Evolutionary conservation across 108 stramenopile species (phyloP).

Genomic region (Nitzschia sp.): DNA sequence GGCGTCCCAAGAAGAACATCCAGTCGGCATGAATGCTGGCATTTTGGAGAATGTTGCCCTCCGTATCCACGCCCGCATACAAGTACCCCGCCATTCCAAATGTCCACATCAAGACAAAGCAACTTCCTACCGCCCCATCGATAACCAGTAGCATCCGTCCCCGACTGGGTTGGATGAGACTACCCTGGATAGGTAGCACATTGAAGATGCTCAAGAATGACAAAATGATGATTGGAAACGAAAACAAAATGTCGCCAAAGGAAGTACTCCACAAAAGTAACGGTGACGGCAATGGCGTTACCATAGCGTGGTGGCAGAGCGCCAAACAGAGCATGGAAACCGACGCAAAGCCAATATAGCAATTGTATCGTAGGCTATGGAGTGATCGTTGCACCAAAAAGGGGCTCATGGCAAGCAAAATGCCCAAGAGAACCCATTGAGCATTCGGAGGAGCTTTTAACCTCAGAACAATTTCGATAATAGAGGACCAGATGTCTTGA

Average conservation of each 20-base stretch:
- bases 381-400: conserved; percentile 63
- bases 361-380: conserved; percentile 77
- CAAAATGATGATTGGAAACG: conserved; percentile 80
- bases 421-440: conserved; percentile 39
- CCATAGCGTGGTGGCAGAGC: conserved; percentile 27
- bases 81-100: conserved; percentile 71
- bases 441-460: neutral
- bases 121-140: conserved; percentile 37
- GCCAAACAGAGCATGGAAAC: conserved; percentile 58
- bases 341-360: conserved; percentile 77
- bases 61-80: conserved; percentile 42
- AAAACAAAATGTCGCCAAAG: conserved; percentile 27
- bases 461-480: neutral
- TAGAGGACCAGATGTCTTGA: conserved; percentile 59
- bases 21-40: conserved; percentile 25
- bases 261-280: conserved; percentile 16
- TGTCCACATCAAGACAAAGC: conserved; percentile 47
- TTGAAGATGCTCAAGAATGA: conserved; percentile 77
- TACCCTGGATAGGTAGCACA: conserved; percentile 63
- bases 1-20: conserved; percentile 53
- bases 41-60: conserved; percentile 74
- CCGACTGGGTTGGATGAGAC: conserved; percentile 55
- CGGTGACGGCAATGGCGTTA: neutral
- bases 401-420: conserved; percentile 49
- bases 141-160: conserved; percentile 45